Base-by-base conservation (phyloP, 176 grass and related monocot species). In the Themeda triandra region DNA sequence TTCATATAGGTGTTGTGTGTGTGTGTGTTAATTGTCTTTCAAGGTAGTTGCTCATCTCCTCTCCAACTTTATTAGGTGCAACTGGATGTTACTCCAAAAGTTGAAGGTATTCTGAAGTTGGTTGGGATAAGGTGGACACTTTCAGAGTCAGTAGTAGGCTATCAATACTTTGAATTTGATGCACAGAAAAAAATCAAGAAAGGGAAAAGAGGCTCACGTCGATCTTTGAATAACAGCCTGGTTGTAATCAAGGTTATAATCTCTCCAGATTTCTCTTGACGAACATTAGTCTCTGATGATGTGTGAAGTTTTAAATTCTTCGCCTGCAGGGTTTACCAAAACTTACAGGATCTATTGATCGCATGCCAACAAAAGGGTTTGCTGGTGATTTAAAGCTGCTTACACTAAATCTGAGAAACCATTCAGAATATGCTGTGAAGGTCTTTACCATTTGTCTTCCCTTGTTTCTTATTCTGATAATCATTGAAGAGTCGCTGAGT, bases 51-150 rank as follows among this genome's bases (percentile, higher is more conserved):
- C 36, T 79, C 17, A 60, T 84, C 79, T 63, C 18, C 33, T 67
- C 31, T 67, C 27, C 65, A 88, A 71, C 62, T 78, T 69, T 87
- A 80, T 70, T 78, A 99, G 96, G 76, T 96, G 80, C 92, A 99
- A 92, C 91, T 99, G 84, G 88, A 92, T 90, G 96, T 99, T 75
- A 94, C 83, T 78, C 96, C 96, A 59, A 95, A 94, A 83, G 88
- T 92, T 58, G 90, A 96, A 87, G 96, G 96, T 84, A 42, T 99
- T 72, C 80, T 99, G 77, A 96, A 94, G 89, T 87, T 99, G 81
- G 86, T 83, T 86, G 96, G 93, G 75, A 89, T 99, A 78, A 94
- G 84, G 81, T 99, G 96, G 96, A 96, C 81, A 15, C 81, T 99
- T 53, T 99, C 96, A 87, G 84, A 99, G 87, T 90, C 88, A 66